phyloP scores from a whole-genome alignment of 306 rosid species.

The Gastrolobium villosum region DNA sequence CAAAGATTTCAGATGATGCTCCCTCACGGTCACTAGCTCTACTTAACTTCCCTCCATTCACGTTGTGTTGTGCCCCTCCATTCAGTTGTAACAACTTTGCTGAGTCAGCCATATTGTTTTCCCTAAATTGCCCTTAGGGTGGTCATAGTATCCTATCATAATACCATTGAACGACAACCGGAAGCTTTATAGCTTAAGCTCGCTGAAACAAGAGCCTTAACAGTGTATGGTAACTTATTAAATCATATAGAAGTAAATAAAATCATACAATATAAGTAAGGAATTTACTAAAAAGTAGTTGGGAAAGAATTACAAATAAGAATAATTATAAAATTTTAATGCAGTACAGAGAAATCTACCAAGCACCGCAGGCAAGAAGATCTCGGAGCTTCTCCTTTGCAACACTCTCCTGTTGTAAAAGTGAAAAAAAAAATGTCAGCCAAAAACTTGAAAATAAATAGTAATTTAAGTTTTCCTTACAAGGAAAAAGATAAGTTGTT shows the following conservation, averaged over 20 bases:
- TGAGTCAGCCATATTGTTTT: too few species aligned
- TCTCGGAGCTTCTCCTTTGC: constrained; percentile 65
- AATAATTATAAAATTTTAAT: background rate
- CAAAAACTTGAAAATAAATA: constrained; percentile 39
- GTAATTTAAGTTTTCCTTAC: constrained; percentile 38
- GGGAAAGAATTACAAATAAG: constrained; percentile 32
- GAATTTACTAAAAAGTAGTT: background rate
- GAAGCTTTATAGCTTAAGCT: constrained; percentile 56
- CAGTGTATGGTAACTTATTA: constrained; percentile 37
- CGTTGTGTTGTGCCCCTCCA: too few species aligned
- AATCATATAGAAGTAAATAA: constrained; percentile 22
- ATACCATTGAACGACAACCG: constrained; percentile 56
- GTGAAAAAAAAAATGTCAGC: constrained; percentile 17
- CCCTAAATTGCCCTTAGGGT: too few species aligned
- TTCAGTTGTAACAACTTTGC: too few species aligned
- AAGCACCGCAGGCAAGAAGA: constrained; percentile 82
- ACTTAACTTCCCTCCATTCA: too few species aligned
- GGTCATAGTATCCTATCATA: too few species aligned
- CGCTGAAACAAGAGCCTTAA: constrained; percentile 84
- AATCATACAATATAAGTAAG: background rate
- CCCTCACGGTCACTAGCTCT: too few species aligned
- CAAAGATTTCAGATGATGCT: too few species aligned
- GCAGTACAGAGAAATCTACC: constrained; percentile 56
- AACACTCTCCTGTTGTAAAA: constrained; percentile 66
- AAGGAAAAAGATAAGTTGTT: constrained; percentile 27